Evolutionary conservation across 2,329 filamentous ascomycete species (phyloP), one percentile per base, ranked within the genome.

Genomic region (Hysterium pulicare): DNA sequence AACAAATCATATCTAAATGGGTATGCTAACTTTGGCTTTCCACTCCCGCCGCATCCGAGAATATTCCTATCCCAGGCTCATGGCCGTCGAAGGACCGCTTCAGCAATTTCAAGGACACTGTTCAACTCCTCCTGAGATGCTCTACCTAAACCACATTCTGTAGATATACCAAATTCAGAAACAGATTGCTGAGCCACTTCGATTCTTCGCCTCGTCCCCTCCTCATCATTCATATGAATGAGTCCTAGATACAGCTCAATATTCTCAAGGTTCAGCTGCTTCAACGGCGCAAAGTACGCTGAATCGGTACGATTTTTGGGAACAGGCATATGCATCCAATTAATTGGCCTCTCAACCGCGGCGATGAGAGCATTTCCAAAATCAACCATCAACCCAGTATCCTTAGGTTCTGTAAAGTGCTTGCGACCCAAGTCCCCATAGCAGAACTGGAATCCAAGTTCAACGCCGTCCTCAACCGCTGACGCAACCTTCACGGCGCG

Each of bases 401-500:
- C 66, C 7, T 57, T 55, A 0, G 73, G 71, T 40, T 75, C 66
- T n/a, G 67, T 45, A 46, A 70, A 74, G 50, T 74, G 72, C 38
- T 56, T 53, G 50, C 74, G 71, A 1, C 58, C 53, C 4, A 69
- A 55, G 45, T 75, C 72, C 10, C 72, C 73, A 48, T 75, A 75
- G 55, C 73, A 76, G 16, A 75, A 59, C 50, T 75, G 72, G 23
- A 71, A 61, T 0, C 70, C 72, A 41, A 75, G 34, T 30, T 71
- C 61, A 1, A 74, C 66, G 45, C 64, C 59, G 5, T 52, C 23
- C 24, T 62, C 53, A 4, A 74, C 57, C 7, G 50, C 49, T 6
- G 50, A 47, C 5, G 60, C 55, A 41, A 71, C 47, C 2, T 58
- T 50, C 2, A 53, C 40, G 7, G 70, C 47, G 10, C 68, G 57